These are phyloP conservation scores for Talaromyces sp. DNA, from an alignment of 2,329 filamentous ascomycete genomes.

Conservation along the genomic window DNA sequence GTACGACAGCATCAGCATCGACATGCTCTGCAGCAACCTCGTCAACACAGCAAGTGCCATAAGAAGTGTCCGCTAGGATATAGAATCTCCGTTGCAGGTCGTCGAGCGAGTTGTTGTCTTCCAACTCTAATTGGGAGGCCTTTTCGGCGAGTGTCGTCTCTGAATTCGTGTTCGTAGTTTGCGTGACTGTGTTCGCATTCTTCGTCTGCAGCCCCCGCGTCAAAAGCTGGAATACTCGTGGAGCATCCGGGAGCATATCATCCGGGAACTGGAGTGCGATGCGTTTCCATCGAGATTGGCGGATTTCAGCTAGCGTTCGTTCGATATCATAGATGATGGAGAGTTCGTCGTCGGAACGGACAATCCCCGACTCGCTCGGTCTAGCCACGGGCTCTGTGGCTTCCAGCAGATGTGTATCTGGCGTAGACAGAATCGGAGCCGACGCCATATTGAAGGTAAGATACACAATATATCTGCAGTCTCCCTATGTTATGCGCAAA, in stretches of 20 bases:
- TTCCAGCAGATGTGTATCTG: conserved; percentile 59
- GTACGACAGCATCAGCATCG: conserved; percentile 83
- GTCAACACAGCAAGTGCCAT: conserved; percentile 94
- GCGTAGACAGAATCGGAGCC: conserved; percentile 61
- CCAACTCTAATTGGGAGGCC: conserved; percentile 25
- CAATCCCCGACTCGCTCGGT: conserved; percentile 29
- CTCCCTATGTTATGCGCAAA: background rate
- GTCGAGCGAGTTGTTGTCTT: conserved; percentile 13
- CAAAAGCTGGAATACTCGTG: conserved; percentile 69
- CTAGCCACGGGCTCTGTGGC: conserved; percentile 44
- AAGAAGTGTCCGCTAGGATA: conserved; percentile 91
- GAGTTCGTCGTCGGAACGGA: conserved; percentile 65
- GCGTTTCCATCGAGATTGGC: conserved; percentile 65
- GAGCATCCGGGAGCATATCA: conserved; percentile 81
- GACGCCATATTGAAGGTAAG: conserved; percentile 28
- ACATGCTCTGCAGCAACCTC: conserved; percentile 95
- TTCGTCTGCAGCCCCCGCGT: conserved; percentile 47
- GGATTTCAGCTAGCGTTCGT: conserved; percentile 73
- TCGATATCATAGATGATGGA: conserved; percentile 77
- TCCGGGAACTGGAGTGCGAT: conserved; percentile 96
- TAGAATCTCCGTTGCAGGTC: conserved; percentile 55
- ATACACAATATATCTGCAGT: background rate
- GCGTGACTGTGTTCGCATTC: conserved; percentile 17
- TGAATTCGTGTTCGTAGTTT: background rate
- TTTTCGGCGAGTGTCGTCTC: conserved; percentile 23